These are phyloP conservation scores for Monosporascus sp. DNA, from an alignment of 2,329 filamentous ascomycete species.

Conservation along the genomic window DNA sequence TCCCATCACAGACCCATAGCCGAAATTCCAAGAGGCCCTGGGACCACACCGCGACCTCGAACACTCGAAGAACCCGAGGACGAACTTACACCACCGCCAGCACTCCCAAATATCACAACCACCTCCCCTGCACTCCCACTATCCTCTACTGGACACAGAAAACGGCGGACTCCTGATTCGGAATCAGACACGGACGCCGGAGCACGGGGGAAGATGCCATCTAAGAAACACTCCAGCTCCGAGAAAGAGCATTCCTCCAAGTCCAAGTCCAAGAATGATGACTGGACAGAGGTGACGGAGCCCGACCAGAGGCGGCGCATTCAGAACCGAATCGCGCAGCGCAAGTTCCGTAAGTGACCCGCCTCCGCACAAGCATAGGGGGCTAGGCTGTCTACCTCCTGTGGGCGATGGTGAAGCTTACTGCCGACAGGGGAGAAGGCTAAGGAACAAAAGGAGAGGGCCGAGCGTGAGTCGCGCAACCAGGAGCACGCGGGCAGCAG, in stretches of 20 bases:
- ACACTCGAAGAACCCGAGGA: neutral
- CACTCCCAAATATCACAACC: neutral
- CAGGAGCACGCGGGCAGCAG: conserved; percentile 56
- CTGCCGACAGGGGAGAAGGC: conserved; percentile 57
- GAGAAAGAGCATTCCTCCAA: conserved; percentile 28
- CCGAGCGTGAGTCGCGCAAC: conserved; percentile 59
- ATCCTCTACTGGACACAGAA: neutral
- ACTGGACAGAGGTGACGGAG: conserved; percentile 66
- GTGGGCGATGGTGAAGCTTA: too few species aligned
- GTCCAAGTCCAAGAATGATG: conserved; percentile 40
- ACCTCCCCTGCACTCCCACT: neutral
- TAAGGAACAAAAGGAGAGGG: conserved; percentile 60
- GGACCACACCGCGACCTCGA: neutral
- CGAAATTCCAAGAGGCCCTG: neutral
- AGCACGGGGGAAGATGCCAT: conserved; percentile 15
- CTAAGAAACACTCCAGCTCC: conserved; percentile 30
- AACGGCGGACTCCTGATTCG: neutral
- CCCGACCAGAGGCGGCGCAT: conserved; percentile 67
- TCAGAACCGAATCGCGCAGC: conserved; percentile 70
- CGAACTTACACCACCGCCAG: neutral
- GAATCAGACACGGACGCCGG: conserved; percentile 8
- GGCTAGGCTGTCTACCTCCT: conserved; percentile 3
- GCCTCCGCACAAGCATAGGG: neutral
- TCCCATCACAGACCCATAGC: neutral
- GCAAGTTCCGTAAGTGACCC: conserved; percentile 61